Evolutionary conservation across 192 early-diverging fungal genomes (phyloP).

Genomic region (Dimargaris verticillata): DNA sequence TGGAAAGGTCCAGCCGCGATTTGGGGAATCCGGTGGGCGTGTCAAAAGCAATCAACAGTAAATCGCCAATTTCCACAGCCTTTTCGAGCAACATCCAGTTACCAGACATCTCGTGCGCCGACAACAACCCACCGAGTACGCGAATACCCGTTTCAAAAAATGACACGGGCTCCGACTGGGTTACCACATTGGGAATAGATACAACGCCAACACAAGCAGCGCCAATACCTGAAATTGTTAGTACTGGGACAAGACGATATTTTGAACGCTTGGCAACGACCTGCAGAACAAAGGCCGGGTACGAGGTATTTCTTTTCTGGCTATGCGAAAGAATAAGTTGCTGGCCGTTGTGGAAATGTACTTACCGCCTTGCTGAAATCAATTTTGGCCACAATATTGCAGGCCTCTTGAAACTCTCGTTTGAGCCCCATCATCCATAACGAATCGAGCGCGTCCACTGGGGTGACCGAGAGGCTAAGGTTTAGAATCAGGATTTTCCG

Average conservation of each 20-base stretch:
- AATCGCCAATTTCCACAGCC: constrained; percentile 57
- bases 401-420: constrained; percentile 54
- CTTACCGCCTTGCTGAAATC: constrained; percentile 33
- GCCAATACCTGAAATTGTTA: background rate
- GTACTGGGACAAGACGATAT: no score
- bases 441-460: constrained; percentile 76
- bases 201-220: background rate
- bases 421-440: constrained; percentile 58
- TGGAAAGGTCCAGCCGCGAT: constrained; percentile 35
- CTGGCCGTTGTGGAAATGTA: background rate
- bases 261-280: no score
- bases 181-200: background rate
- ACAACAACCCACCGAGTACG: constrained; percentile 67
- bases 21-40: constrained; percentile 49
- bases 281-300: no score
- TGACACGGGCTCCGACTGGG: constrained; percentile 22
- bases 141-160: constrained; percentile 79
- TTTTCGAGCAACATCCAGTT: constrained; percentile 49
- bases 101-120: constrained; percentile 57
- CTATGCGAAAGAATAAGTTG: no score
- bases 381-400: constrained; percentile 41
- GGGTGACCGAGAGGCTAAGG: constrained; percentile 49
- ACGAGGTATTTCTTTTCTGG: no score
- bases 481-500: background rate
- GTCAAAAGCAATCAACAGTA: constrained; percentile 52